phyloP scores from a whole-genome alignment of 208 protist genomes.

The Acanthamoeba triangularis region DNA sequence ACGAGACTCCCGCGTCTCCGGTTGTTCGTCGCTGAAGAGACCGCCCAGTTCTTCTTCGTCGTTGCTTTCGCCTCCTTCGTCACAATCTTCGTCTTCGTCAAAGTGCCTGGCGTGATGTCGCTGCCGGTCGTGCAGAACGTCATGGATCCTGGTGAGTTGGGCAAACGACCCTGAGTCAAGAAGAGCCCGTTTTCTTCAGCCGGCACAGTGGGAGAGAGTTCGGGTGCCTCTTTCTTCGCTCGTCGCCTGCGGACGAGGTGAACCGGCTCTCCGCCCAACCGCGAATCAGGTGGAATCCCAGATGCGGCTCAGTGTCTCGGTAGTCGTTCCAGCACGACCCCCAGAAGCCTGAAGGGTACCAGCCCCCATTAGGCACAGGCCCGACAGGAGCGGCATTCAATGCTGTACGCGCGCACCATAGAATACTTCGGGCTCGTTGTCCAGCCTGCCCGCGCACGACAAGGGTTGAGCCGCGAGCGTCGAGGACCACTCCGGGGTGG shows the following conservation, averaged over 20 bases:
- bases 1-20: neutral
- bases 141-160: neutral
- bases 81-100: neutral
- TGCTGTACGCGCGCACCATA: neutral
- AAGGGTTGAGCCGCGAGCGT: neutral
- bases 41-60: neutral
- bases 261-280: neutral
- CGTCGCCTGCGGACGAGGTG: neutral
- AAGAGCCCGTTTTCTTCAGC: neutral
- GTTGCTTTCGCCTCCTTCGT: neutral
- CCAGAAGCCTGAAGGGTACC: conserved; percentile 69
- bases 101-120: neutral
- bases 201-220: neutral
- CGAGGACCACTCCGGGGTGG: too few relatives aligned
- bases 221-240: neutral
- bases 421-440: conserved; percentile 48
- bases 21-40: neutral
- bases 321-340: conserved; percentile 55
- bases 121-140: neutral
- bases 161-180: too few relatives aligned
- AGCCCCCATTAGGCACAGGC: too few relatives aligned
- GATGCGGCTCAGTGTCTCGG: neutral
- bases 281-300: neutral
- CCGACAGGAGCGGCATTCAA: too few relatives aligned
- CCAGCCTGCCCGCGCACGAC: neutral